phyloP scores from a whole-genome alignment of 352 stramenopile genomes.

The Pythium utonaiense region DNA sequence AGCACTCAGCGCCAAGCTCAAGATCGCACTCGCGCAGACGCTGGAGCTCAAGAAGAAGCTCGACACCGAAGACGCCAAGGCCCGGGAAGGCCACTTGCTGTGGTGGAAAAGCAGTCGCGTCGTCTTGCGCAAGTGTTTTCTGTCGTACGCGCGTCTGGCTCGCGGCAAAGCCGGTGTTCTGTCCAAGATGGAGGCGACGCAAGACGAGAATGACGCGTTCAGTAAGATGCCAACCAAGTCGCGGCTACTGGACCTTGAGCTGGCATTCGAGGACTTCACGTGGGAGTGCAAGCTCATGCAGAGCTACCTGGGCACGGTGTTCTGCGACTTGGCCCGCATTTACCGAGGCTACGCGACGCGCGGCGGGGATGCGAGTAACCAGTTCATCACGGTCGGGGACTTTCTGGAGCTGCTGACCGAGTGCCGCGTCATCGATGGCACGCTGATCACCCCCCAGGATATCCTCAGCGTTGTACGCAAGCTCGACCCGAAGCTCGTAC shows the following conservation, averaged over 20 bases:
- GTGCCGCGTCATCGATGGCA: slow-evolving; percentile 57
- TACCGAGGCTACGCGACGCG: slow-evolving; percentile 62
- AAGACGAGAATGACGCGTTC: slow-evolving; percentile 65
- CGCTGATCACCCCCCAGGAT: slow-evolving; percentile 35
- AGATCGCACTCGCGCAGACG: slow-evolving; percentile 64
- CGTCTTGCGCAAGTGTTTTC: slow-evolving; percentile 75
- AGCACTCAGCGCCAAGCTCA: slow-evolving; percentile 52
- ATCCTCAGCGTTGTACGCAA: slow-evolving; percentile 39
- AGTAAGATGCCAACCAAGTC: slow-evolving; percentile 36
- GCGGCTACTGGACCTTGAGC: slow-evolving; percentile 46
- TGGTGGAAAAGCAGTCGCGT: slow-evolving; percentile 72
- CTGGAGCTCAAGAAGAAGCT: slow-evolving; percentile 70
- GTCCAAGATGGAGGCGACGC: slow-evolving; percentile 37
- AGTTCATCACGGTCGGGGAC: slow-evolving; percentile 51
- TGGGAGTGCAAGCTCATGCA: slow-evolving; percentile 77
- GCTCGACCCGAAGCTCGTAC: slow-evolving; percentile 46
- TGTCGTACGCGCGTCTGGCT: slow-evolving; percentile 61
- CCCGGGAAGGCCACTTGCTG: slow-evolving; percentile 56
- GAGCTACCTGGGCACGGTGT: slow-evolving; percentile 59
- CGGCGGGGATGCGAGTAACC: slow-evolving; percentile 27
- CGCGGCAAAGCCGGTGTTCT: slow-evolving; percentile 63
- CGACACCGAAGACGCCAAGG: slow-evolving; percentile 51
- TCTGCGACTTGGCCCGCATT: slow-evolving; percentile 71
- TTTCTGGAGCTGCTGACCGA: slow-evolving; percentile 58
- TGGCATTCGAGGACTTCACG: slow-evolving; percentile 59